Base-by-base conservation (phyloP, 169 alveolate species). In the Babesia gibsoni region DNA sequence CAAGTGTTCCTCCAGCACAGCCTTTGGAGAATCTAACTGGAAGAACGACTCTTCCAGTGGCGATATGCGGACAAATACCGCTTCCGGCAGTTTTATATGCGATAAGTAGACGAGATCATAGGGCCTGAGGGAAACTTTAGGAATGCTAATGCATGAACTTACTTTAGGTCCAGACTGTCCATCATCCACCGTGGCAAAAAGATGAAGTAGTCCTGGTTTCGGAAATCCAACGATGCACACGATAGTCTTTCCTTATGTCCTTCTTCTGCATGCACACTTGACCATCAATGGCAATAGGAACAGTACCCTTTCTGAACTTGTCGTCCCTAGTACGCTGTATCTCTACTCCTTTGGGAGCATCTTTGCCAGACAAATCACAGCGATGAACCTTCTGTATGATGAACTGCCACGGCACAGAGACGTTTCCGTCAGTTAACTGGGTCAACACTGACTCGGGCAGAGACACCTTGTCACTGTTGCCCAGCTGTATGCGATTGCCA, bases 151-250 rank as follows among this genome's bases (percentile, higher is more conserved):
- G 22, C 3, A 16, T 14, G 14, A 45, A 45, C 73, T 10, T 49
- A 79, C 88, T 63, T 50, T 14, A 79, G 42, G 14, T 79, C 63
- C 52, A 79, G 48, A 43, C 58, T 58, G 27, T 69, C 63, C 70
- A 79, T 68, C 72, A 79, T 79, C 88, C 88, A 79, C n/a, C 68
- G 73, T 20, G 88, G 88, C 32, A 79, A 20, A 63, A 54, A 79
- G n/a, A 79, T 68, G 75, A 54, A 79, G 63, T 30, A 45, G 16
- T 79, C 88, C 57, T 67, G 82, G 16, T 82, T 45, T 27, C 83
- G 4, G 35, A 79, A 79, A 35, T 79, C 88, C 33, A 67, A 33
- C 14, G 86, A 53, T 1, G 86, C 29, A 29, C 86, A 77, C 18
- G 86, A 36, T 3, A 77, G 43, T 14, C 86, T 57, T 43, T 77